phyloP scores from a whole-genome alignment of 202 grass and related monocot genomes.

The Eragrostis tef region DNA sequence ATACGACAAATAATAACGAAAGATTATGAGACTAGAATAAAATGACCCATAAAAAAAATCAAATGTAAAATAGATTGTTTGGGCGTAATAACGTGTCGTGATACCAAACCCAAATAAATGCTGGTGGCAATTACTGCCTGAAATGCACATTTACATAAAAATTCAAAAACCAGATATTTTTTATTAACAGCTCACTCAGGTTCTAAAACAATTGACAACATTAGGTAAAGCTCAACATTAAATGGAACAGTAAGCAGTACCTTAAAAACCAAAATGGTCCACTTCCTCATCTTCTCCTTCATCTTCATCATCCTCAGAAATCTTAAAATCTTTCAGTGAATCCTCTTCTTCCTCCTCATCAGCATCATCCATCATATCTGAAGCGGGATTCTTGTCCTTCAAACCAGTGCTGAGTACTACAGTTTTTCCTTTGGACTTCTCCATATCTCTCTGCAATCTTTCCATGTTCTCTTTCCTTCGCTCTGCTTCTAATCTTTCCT shows the following conservation, averaged over 20 bases:
- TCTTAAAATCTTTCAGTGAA: slow-evolving; percentile 54
- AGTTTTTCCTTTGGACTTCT: slow-evolving; percentile 83
- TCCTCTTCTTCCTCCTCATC: slow-evolving; percentile 78
- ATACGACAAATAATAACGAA: background rate
- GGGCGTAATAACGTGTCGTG: background rate
- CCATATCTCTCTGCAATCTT: slow-evolving; percentile 81
- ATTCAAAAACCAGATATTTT: background rate
- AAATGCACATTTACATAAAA: background rate
- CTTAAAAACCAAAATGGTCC: slow-evolving; percentile 71
- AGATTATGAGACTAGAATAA: slow-evolving; percentile 7
- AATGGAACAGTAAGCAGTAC: background rate
- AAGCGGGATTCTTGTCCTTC: slow-evolving; percentile 58
- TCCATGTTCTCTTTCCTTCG: slow-evolving; percentile 78
- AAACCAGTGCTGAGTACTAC: slow-evolving; percentile 89
- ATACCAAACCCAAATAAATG: background rate
- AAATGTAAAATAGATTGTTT: background rate
- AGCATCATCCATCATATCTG: slow-evolving; percentile 62
- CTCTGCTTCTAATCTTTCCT: slow-evolving; percentile 75
- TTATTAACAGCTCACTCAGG: background rate
- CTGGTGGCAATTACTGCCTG: background rate
- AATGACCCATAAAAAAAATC: background rate
- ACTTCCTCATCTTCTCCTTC: slow-evolving; percentile 83
- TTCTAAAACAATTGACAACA: background rate
- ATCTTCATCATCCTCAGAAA: slow-evolving; percentile 72
- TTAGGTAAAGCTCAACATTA: slow-evolving; percentile 10